Conservation (phyloP, 768 basidiomycete species). For the Lactarius hatsudake region DNA sequence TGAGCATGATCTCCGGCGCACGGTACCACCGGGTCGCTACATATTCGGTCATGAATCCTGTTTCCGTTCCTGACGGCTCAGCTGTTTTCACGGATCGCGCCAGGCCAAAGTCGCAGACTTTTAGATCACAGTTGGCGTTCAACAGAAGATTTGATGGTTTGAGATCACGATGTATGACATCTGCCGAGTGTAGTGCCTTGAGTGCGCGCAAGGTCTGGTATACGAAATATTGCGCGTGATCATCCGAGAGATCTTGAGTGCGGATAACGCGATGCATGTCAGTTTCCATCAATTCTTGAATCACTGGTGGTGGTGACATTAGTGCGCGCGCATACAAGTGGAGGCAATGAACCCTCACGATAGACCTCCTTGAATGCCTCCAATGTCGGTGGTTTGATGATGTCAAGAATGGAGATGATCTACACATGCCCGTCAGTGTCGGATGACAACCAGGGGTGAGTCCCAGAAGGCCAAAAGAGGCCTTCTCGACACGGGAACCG, state of each 20-base stretch:
- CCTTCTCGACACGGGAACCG: not conserved
- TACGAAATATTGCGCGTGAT: constrained; percentile 92
- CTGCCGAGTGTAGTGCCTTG: constrained; percentile 94
- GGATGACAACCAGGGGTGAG: not conserved
- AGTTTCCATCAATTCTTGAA: constrained; percentile 93
- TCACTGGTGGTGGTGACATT: constrained; percentile 47
- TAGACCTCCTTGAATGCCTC: constrained; percentile 89
- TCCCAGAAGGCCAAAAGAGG: too few relatives aligned
- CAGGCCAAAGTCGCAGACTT: constrained; percentile 93
- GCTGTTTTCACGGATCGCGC: constrained; percentile 87
- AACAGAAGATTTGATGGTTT: constrained; percentile 97
- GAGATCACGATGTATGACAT: constrained; percentile 94
- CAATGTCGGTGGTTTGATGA: constrained; percentile 75
- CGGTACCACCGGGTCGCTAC: constrained; percentile 99
- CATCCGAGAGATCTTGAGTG: constrained; percentile 92
- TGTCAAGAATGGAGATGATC: constrained; percentile 90
- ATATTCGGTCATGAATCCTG: constrained; percentile 94
- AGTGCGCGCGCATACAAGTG: constrained; percentile 7
- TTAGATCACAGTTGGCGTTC: constrained; percentile 95
- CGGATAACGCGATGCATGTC: constrained; percentile 97
- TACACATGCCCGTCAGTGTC: constrained; percentile 34
- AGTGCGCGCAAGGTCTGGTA: constrained; percentile 93
- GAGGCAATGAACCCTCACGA: constrained; percentile 40
- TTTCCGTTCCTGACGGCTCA: constrained; percentile 80
- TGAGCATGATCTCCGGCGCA: constrained; percentile 99